Conservation (phyloP, 805 yeast species). For the Ogataea degrootiae region DNA sequence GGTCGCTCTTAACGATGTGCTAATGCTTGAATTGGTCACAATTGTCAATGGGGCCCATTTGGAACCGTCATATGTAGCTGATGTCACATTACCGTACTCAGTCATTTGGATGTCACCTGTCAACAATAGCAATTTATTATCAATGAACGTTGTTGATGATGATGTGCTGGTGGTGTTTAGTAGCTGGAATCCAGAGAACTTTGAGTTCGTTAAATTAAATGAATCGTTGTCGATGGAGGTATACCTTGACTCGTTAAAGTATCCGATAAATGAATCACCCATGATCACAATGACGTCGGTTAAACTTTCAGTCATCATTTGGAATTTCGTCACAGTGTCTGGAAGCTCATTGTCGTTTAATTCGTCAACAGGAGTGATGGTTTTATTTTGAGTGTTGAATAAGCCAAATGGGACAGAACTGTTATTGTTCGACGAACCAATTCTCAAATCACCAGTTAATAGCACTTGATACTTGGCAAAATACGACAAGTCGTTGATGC, state of each 20-base stretch:
- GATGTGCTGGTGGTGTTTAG: conserved; percentile 16
- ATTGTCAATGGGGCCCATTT: conserved; percentile 63
- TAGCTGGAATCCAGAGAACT: conserved; percentile 38
- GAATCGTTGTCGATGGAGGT: conserved; percentile 32
- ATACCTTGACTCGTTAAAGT: conserved; percentile 49
- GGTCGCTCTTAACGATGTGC: neutral
- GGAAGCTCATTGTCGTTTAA: conserved; percentile 25
- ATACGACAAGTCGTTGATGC: conserved; percentile 50
- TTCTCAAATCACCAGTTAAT: conserved; percentile 48
- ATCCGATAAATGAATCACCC: conserved; percentile 36
- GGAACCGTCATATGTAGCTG: conserved; percentile 62
- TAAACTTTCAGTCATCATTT: conserved; percentile 20
- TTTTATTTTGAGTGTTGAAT: conserved; percentile 45
- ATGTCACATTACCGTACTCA: conserved; percentile 50
- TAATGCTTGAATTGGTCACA: conserved; percentile 4
- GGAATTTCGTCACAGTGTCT: conserved; percentile 27
- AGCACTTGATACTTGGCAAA: conserved; percentile 33
- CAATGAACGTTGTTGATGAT: conserved; percentile 36
- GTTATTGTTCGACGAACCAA: conserved; percentile 17
- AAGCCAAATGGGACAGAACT: conserved; percentile 39
- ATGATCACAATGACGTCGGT: conserved; percentile 38
- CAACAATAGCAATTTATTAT: conserved; percentile 45
- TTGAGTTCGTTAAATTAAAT: conserved; percentile 25
- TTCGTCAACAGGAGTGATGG: conserved; percentile 16
- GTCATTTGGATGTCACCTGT: conserved; percentile 51